A percentile compares a stretch with the other conserved stretches of the same genome.
Conservation (phyloP, 2,329 filamentous ascomycete species). For the Alternaria gansuensis region DNA sequence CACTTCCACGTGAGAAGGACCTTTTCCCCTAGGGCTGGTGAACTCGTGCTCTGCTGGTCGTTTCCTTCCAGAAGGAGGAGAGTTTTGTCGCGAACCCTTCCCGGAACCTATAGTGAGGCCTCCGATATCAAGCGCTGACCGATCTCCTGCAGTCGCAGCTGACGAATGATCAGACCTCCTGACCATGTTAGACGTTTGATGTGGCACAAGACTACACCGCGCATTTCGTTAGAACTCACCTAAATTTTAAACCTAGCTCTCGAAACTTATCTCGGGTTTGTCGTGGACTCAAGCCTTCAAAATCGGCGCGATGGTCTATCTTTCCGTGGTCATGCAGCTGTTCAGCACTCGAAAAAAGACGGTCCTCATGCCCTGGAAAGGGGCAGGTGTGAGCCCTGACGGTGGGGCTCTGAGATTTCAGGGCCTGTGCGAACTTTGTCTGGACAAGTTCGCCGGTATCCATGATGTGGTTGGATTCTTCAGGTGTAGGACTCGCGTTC, state of each 20-base stretch:
- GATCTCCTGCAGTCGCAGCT: slow-evolving; percentile 39
- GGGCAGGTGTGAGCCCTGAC: slow-evolving; percentile 41
- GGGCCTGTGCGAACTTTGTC: slow-evolving; percentile 36
- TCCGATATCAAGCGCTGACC: slow-evolving; percentile 44
- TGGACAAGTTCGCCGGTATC: slow-evolving; percentile 32
- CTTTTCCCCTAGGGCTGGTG: slow-evolving; percentile 38
- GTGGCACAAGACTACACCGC: neutral
- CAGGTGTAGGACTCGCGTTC: slow-evolving; percentile 8
- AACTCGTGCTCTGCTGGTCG: slow-evolving; percentile 43
- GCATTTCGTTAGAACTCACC: slow-evolving; percentile 17
- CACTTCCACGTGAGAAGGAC: slow-evolving; percentile 32
- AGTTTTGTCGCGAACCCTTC: slow-evolving; percentile 32
- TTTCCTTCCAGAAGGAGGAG: slow-evolving; percentile 40
- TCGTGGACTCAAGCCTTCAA: slow-evolving; percentile 31
- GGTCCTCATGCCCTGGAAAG: slow-evolving; percentile 37
- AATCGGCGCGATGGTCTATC: slow-evolving; percentile 36
- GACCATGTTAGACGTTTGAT: slow-evolving; percentile 16
- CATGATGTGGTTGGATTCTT: slow-evolving; percentile 25
- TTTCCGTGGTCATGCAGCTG: slow-evolving; percentile 41
- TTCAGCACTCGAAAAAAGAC: slow-evolving; percentile 42
- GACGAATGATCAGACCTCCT: slow-evolving; percentile 38
- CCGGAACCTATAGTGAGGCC: slow-evolving; percentile 38
- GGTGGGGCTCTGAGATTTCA: slow-evolving; percentile 38
- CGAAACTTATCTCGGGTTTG: slow-evolving; percentile 36
- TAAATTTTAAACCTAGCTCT: slow-evolving; percentile 35